A percentile compares a stretch with the other conserved stretches of the same genome.
Evolutionary conservation across 164 flowering plant species (phyloP).

Genomic region (Berberis vulgaris): DNA sequence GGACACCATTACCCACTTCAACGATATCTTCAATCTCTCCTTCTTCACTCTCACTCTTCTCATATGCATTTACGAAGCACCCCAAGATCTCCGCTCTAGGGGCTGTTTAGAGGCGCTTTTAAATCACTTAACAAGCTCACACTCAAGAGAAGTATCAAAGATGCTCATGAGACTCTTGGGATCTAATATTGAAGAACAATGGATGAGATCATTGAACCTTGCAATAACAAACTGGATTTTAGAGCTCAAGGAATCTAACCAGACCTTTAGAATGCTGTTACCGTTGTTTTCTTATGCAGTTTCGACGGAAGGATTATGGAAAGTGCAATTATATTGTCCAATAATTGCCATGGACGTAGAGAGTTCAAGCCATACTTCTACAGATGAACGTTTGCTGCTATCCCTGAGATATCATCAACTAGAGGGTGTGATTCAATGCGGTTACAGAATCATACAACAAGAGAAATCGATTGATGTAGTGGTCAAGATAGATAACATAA

Average conservation of each 20-base stretch:
- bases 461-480: conserved; percentile 62
- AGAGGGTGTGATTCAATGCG: conserved; percentile 79
- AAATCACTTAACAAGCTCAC: conserved; percentile 31
- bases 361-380: conserved; percentile 28
- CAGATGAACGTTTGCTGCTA: conserved; percentile 50
- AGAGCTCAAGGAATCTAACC: conserved; percentile 30
- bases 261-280: conserved; percentile 31
- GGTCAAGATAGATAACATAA: conserved; percentile 65
- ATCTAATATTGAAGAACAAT: conserved; percentile 68
- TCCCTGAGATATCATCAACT: conserved; percentile 74
- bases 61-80: conserved; percentile 80
- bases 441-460: conserved; percentile 31
- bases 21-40: conserved; percentile 50
- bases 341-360: conserved; percentile 62
- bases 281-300: conserved; percentile 61
- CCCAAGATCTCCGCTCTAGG: conserved; percentile 40
- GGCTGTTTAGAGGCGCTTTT: conserved; percentile 38
- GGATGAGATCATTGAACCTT: conserved; percentile 81
- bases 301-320: conserved; percentile 70
- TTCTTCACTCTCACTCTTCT: conserved; percentile 52
- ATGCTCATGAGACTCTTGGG: conserved; percentile 64
- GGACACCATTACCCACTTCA: conserved; percentile 20
- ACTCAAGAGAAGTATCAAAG: conserved; percentile 43
- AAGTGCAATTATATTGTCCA: conserved; percentile 84
- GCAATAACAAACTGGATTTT: conserved; percentile 74